Percentiles rank a stretch among this genome's conserved stretches.
phyloP scores from a whole-genome alignment of 495 filamentous ascomycete species.

The Penicillium riverlandense region DNA sequence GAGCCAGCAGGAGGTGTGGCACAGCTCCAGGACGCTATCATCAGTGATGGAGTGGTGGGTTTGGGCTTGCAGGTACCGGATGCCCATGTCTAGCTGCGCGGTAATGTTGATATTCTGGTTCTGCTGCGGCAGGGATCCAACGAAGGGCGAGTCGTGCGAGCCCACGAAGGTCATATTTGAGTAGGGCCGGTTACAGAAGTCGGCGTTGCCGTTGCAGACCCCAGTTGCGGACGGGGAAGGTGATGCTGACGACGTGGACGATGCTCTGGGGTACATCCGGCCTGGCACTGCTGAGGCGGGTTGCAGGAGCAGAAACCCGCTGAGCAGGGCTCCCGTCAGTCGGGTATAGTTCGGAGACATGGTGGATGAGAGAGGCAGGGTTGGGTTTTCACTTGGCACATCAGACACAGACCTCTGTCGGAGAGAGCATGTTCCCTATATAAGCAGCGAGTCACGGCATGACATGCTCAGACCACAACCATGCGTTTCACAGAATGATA shows the following conservation, averaged over 20 bases:
- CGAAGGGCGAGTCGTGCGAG: slow-evolving; percentile 62
- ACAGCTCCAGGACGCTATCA: slow-evolving; percentile 48
- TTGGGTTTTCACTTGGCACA: too few species aligned
- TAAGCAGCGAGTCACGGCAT: too few species aligned
- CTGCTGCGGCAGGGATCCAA: slow-evolving; percentile 50
- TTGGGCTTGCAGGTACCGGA: slow-evolving; percentile 64
- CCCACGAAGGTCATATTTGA: slow-evolving; percentile 62
- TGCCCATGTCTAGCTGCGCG: slow-evolving; percentile 57
- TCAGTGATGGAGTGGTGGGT: slow-evolving; percentile 43
- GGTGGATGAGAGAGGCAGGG: background rate
- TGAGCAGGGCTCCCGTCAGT: slow-evolving; percentile 6
- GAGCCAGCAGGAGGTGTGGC: slow-evolving; percentile 58
- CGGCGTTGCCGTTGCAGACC: slow-evolving; percentile 59
- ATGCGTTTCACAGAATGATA: too few species aligned
- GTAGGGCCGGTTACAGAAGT: slow-evolving; percentile 55
- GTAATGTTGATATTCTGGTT: slow-evolving; percentile 63
- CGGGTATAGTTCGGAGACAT: slow-evolving; percentile 2
- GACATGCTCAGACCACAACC: slow-evolving; percentile 3
- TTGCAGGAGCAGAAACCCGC: slow-evolving; percentile 8
- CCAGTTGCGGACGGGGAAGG: slow-evolving; percentile 1
- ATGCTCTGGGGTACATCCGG: background rate
- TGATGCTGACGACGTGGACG: too few species aligned
- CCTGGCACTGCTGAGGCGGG: slow-evolving; percentile 1
- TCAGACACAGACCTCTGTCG: too few species aligned
- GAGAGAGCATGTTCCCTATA: too few species aligned